Conservation (phyloP, 371 early-diverging fungal genomes). For the Funneliformis caledonium region DNA sequence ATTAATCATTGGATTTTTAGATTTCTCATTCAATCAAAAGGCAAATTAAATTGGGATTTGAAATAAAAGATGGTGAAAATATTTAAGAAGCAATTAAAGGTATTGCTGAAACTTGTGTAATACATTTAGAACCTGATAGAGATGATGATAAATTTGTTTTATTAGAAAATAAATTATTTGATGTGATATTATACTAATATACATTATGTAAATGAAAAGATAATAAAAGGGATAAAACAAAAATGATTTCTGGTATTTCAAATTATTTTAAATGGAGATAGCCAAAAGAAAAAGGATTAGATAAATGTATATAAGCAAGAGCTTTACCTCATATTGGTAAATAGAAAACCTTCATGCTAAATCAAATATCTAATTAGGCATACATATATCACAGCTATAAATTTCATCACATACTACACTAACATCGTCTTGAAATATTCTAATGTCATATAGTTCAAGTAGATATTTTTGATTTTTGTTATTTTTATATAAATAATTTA, state of each 20-base stretch:
- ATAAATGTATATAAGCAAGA: slow-evolving; percentile 6
- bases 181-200: too few relatives aligned
- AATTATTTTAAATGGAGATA: not conserved
- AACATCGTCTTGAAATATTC: not conserved
- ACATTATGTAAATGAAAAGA: too few relatives aligned
- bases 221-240: not conserved
- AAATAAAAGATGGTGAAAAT: not conserved
- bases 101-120: not conserved
- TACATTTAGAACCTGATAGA: not conserved
- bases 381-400: not conserved
- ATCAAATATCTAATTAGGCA: not conserved
- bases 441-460: not conserved
- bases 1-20: not conserved
- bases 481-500: not conserved
- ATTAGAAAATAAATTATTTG: too few relatives aligned
- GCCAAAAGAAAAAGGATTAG: not conserved
- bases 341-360: not conserved
- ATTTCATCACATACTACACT: not conserved
- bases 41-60: not conserved
- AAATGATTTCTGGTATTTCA: not conserved
- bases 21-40: not conserved
- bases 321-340: not conserved
- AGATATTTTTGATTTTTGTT: not conserved
- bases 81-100: not conserved
- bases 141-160: not conserved